Conservation (phyloP, 73 alveolate species). For the Paramecium octaurelia region DNA sequence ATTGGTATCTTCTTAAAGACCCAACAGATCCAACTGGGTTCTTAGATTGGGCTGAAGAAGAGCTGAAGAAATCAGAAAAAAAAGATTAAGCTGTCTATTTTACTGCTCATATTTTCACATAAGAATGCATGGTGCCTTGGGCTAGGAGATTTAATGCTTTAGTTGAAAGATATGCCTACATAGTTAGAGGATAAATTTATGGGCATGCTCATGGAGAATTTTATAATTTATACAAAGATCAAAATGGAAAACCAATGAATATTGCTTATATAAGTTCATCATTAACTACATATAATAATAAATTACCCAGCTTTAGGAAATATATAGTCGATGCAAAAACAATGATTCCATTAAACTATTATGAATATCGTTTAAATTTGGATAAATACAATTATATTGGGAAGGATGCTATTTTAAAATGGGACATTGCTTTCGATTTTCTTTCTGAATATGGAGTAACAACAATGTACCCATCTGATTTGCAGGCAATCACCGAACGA, state of each 20-base stretch:
- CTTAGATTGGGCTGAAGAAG: conserved; percentile 56
- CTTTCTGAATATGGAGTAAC: conserved; percentile 43
- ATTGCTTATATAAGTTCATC: conserved; percentile 57
- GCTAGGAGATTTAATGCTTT: conserved; percentile 58
- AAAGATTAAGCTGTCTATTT: conserved; percentile 48
- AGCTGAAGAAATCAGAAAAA: conserved; percentile 30
- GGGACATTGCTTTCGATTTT: conserved; percentile 59
- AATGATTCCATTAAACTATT: conserved; percentile 40
- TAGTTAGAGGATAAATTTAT: conserved; percentile 53
- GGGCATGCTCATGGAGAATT: conserved; percentile 64
- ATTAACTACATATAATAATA: conserved; percentile 29
- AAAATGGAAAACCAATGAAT: conserved; percentile 39
- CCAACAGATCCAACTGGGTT: conserved; percentile 62
- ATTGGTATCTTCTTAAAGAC: conserved; percentile 46
- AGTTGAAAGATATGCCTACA: conserved; percentile 48
- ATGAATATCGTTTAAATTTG: conserved; percentile 48
- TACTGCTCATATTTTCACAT: conserved; percentile 56
- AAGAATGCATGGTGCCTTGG: conserved; percentile 50
- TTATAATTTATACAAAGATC: conserved; percentile 42
- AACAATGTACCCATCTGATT: conserved; percentile 15
- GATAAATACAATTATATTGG: conserved; percentile 42
- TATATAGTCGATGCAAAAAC: conserved; percentile 53
- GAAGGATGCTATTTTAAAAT: conserved; percentile 14
- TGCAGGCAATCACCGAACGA: background rate
- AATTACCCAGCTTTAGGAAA: conserved; percentile 44